These are phyloP conservation scores for Suhomyces vadensis DNA, from an alignment of 805 yeast genomes.

Conservation along the genomic window DNA sequence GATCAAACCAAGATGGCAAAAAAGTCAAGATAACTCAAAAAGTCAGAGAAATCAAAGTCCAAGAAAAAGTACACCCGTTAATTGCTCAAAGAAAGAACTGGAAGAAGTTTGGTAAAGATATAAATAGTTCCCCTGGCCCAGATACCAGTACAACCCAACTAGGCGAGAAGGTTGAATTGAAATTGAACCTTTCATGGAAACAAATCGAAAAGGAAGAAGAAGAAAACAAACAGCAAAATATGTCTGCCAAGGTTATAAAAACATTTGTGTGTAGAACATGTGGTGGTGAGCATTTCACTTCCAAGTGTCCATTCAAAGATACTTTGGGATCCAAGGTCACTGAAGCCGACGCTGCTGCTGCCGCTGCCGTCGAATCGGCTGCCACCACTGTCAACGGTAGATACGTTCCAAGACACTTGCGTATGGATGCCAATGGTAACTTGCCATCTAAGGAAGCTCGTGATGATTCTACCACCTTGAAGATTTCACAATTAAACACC, in stretches of 20 bases:
- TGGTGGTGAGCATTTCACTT: conserved; percentile 90
- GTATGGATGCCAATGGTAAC: conserved; percentile 45
- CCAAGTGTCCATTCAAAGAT: conserved; percentile 94
- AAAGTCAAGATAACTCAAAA: conserved; percentile 86
- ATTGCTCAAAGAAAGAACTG: conserved; percentile 89
- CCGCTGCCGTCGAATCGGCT: conserved; percentile 24
- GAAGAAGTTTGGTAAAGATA: conserved; percentile 85
- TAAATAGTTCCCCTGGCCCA: conserved; percentile 74
- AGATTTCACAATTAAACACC: conserved; percentile 87
- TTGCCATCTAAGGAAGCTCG: conserved; percentile 48
- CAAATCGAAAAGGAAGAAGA: conserved; percentile 74
- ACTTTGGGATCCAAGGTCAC: conserved; percentile 61
- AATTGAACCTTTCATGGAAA: conserved; percentile 75
- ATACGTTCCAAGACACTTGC: conserved; percentile 48
- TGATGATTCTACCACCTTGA: conserved; percentile 85
- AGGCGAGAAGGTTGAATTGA: conserved; percentile 79
- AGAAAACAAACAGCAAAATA: conserved; percentile 49
- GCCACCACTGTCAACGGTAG: conserved; percentile 28
- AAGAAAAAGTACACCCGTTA: conserved; percentile 77
- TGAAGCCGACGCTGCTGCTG: conserved; percentile 43
- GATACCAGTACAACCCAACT: conserved; percentile 84
- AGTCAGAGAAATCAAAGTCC: conserved; percentile 72
- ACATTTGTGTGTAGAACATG: conserved; percentile 81
- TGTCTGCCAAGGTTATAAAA: conserved; percentile 39
- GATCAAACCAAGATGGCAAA: conserved; percentile 74